Conservation (phyloP, 192 early-diverging fungal genomes). For the Rhizophagus prolifer region DNA sequence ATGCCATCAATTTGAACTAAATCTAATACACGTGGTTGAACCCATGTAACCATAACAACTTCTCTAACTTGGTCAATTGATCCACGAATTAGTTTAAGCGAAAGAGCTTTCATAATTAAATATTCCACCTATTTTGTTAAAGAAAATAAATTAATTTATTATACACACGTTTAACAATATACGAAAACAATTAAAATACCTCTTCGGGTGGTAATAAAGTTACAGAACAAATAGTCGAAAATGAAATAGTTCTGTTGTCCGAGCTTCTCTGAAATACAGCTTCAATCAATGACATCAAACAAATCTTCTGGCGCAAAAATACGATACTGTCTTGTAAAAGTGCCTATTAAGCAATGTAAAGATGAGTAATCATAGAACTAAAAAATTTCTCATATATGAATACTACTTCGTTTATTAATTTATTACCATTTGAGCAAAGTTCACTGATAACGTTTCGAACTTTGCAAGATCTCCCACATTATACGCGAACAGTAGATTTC, state of each 20-base stretch:
- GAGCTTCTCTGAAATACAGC: conserved; percentile 83
- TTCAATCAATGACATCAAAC: conserved; percentile 96
- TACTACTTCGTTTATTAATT: conserved; percentile 25
- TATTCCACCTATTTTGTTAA: conserved; percentile 77
- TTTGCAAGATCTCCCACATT: conserved; percentile 92
- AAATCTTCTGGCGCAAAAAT: conserved; percentile 92
- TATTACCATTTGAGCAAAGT: conserved; percentile 64
- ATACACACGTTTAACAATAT: neutral
- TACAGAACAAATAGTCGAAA: conserved; percentile 78
- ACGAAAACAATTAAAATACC: conserved; percentile 29
- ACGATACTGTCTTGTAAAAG: conserved; percentile 73
- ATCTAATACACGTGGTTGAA: conserved; percentile 95
- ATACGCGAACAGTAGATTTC: conserved; percentile 83
- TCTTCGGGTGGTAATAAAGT: conserved; percentile 75
- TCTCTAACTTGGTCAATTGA: conserved; percentile 94
- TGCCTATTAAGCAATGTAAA: conserved; percentile 49
- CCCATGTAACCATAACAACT: conserved; percentile 90
- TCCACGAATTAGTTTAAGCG: conserved; percentile 88
- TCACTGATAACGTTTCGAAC: conserved; percentile 76
- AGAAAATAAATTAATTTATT: neutral
- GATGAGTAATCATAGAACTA: too few species aligned
- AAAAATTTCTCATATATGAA: conserved; percentile 15
- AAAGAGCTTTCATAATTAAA: conserved; percentile 96
- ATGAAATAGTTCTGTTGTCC: conserved; percentile 75
- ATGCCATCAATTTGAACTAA: conserved; percentile 84